phyloP scores from a whole-genome alignment of 2,329 filamentous ascomycete species.

The Ilyonectria destructans region DNA sequence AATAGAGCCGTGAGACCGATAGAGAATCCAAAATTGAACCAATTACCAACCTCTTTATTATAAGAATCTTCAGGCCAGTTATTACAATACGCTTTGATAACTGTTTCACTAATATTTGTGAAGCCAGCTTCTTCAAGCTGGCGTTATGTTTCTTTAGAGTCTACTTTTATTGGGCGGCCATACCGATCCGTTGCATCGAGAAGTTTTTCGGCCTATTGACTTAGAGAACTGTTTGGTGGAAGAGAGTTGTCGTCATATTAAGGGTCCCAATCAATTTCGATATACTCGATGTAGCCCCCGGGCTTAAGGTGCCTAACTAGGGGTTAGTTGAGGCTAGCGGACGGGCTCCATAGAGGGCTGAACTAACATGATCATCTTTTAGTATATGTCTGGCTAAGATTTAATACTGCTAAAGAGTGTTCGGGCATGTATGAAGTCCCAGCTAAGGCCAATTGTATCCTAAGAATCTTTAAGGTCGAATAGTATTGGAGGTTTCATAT shows the following conservation, averaged over 20 bases:
- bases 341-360: too few species aligned
- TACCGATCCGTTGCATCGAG: not conserved
- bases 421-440: slow-evolving; percentile 85
- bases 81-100: too few species aligned
- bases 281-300: slow-evolving; percentile 66
- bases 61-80: too few species aligned
- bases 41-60: too few species aligned
- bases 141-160: too few species aligned
- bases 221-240: slow-evolving; percentile 61
- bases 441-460: slow-evolving; percentile 64
- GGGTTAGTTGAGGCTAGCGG: not conserved
- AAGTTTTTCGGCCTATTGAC: not conserved
- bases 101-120: too few species aligned
- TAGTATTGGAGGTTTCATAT: slow-evolving; percentile 63
- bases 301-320: slow-evolving; percentile 79
- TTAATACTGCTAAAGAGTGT: slow-evolving; percentile 82
- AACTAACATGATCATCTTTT: slow-evolving; percentile 74
- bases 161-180: not conserved
- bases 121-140: too few species aligned
- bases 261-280: too few species aligned
- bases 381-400: slow-evolving; percentile 81
- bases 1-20: too few species aligned
- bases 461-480: slow-evolving; percentile 82
- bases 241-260: slow-evolving; percentile 48
- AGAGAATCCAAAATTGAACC: too few species aligned